Percentiles rank a stretch among this genome's conserved stretches.
Evolutionary conservation across 139 green algal genomes (phyloP).

Genomic region (Chlamydomonas schloesseri): DNA sequence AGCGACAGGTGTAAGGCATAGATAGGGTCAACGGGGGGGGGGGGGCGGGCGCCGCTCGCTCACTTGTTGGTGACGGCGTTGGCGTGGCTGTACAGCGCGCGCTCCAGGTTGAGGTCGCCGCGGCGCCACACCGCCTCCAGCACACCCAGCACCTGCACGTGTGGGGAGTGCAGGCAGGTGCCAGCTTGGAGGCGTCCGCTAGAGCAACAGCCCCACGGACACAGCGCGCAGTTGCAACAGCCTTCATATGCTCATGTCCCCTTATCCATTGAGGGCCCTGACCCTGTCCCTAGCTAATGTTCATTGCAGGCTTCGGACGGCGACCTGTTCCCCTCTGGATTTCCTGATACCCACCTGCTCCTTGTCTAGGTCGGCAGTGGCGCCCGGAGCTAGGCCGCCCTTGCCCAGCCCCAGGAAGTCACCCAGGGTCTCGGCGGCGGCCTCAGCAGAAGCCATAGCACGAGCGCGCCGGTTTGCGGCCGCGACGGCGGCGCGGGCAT

Average conservation of each 20-base stretch:
- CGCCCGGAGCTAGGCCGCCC: conserved; percentile 47
- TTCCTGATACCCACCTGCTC: conserved; percentile 65
- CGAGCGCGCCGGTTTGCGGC: not conserved
- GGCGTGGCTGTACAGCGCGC: conserved; percentile 68
- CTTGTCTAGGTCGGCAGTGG: conserved; percentile 57
- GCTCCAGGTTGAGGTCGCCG: conserved; percentile 62
- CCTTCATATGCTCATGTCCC: no score
- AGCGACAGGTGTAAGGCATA: no score
- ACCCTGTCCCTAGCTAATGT: no score
- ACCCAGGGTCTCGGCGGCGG: conserved; percentile 56
- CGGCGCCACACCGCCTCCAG: conserved; percentile 54
- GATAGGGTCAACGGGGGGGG: no score
- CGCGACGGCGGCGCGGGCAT: not conserved
- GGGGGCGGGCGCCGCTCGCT: no score
- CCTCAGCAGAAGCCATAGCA: conserved; percentile 37
- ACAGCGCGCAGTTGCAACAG: no score
- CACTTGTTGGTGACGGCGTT: conserved; percentile 57
- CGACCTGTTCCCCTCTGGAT: no score
- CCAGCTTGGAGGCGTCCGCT: no score
- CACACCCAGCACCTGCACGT: conserved; percentile 38
- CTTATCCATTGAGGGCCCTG: no score
- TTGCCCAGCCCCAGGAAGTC: conserved; percentile 59
- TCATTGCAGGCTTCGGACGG: no score
- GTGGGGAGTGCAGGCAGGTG: no score
- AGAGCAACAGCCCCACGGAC: no score